phyloP scores from a whole-genome alignment of 192 early-diverging fungal species.

The Thamnidium elegans region DNA sequence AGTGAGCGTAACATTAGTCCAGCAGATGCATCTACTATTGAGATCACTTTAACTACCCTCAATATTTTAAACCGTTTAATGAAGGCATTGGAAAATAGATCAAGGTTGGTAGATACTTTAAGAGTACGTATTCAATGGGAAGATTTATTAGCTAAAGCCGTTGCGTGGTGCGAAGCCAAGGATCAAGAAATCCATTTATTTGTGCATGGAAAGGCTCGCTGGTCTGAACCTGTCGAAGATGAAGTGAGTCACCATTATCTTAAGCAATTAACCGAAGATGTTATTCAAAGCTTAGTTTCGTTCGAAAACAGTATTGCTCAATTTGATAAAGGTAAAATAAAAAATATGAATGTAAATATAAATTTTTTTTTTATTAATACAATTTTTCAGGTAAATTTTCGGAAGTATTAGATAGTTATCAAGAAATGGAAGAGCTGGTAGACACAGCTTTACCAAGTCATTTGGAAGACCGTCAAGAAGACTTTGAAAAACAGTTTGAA shows the following conservation, averaged over 20 bases:
- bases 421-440: slow-evolving; percentile 38
- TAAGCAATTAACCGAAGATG: slow-evolving; percentile 18
- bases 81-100: slow-evolving; percentile 26
- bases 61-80: slow-evolving; percentile 38
- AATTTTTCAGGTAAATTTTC: slow-evolving; percentile 16
- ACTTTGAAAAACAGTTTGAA: slow-evolving; percentile 32
- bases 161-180: slow-evolving; percentile 19
- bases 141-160: slow-evolving; percentile 20
- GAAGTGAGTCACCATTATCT: background rate
- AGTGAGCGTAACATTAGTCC: slow-evolving; percentile 33
- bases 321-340: slow-evolving; percentile 30
- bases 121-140: slow-evolving; percentile 41
- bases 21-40: slow-evolving; percentile 46
- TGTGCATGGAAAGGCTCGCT: slow-evolving; percentile 21
- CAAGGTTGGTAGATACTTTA: slow-evolving; percentile 24
- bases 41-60: slow-evolving; percentile 42
- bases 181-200: slow-evolving; percentile 29
- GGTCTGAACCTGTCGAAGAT: background rate
- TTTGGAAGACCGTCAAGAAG: slow-evolving; percentile 34
- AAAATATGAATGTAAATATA: too few species aligned
- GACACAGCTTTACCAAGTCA: slow-evolving; percentile 26
- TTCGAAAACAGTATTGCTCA: slow-evolving; percentile 29
- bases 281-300: slow-evolving; percentile 21
- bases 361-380: too few species aligned
- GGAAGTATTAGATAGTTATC: slow-evolving; percentile 25